phyloP scores from a whole-genome alignment of 2,329 filamentous ascomycete species.

The Monosporascus sp. region DNA sequence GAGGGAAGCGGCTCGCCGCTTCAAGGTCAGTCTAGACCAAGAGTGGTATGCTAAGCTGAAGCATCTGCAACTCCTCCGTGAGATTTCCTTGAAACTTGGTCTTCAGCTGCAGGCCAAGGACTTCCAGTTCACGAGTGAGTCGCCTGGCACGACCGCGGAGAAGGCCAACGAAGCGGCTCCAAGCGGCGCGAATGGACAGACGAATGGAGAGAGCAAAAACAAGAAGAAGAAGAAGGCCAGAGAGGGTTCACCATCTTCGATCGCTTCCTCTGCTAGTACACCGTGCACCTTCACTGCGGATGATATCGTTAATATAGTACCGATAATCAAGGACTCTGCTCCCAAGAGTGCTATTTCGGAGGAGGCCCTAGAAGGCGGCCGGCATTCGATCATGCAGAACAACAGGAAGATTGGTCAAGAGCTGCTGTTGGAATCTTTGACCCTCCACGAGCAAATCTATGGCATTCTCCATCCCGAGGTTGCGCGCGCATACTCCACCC shows the following conservation, averaged over 20 bases:
- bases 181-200: constrained; percentile 33
- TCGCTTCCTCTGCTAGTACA: constrained; percentile 35
- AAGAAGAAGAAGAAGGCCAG: constrained; percentile 59
- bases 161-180: constrained; percentile 28
- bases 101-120: constrained; percentile 79
- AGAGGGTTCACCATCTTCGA: constrained; percentile 46
- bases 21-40: constrained; percentile 65
- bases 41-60: constrained; percentile 65
- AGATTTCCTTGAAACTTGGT: constrained; percentile 83
- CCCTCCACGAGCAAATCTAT: constrained; percentile 97
- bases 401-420: constrained; percentile 96
- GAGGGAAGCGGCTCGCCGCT: constrained; percentile 66
- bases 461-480: constrained; percentile 96
- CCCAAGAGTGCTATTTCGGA: constrained; percentile 88
- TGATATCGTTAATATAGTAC: constrained; percentile 89
- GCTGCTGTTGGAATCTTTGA: constrained; percentile 89
- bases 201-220: constrained; percentile 43
- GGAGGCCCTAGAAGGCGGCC: constrained; percentile 90
- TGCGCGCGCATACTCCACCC: constrained; percentile 86
- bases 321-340: constrained; percentile 88
- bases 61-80: constrained; percentile 79
- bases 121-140: constrained; percentile 56
- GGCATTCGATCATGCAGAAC: constrained; percentile 91
- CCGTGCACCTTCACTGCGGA: constrained; percentile 69
- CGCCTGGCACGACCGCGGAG: constrained; percentile 21